phyloP scores from a whole-genome alignment of 177 flowering plant genomes.

The Vitis hybrid region DNA sequence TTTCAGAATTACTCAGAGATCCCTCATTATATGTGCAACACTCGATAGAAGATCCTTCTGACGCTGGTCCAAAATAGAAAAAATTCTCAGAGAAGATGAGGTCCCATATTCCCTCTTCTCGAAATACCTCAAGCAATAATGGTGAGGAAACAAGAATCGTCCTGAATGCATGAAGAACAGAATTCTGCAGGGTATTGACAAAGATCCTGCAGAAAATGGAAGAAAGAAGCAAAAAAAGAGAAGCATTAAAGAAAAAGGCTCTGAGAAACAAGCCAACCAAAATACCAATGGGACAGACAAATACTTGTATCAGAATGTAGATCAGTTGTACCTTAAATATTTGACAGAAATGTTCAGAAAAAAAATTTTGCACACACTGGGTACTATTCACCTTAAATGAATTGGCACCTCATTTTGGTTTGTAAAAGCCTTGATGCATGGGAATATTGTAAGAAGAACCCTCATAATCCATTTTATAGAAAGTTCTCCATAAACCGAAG shows the following conservation, averaged over 20 bases:
- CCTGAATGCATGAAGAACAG: constrained; percentile 63
- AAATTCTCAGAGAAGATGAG: constrained; percentile 85
- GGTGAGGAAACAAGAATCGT: constrained; percentile 67
- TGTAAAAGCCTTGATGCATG: constrained; percentile 84
- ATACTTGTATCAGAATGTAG: neutral
- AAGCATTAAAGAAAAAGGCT: neutral
- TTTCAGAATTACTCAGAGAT: constrained; percentile 20
- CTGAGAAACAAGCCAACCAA: neutral
- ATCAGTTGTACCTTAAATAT: neutral
- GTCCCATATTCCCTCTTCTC: constrained; percentile 88
- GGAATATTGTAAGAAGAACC: constrained; percentile 76
- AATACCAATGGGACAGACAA: neutral
- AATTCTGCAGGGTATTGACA: constrained; percentile 59
- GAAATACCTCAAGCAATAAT: constrained; percentile 57
- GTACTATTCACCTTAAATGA: constrained; percentile 57
- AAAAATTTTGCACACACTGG: neutral
- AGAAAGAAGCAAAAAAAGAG: constrained; percentile 8
- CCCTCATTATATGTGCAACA: constrained; percentile 19
- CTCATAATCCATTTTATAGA: constrained; percentile 82
- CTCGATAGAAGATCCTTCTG: constrained; percentile 40
- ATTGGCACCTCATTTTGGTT: constrained; percentile 62
- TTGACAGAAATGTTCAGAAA: constrained; percentile 4
- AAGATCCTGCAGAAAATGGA: constrained; percentile 56
- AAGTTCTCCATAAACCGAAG: constrained; percentile 67
- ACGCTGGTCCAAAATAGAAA: constrained; percentile 69